phyloP scores from a whole-genome alignment of 2,329 filamentous ascomycete species.

The Aspergillus fumigatus region DNA sequence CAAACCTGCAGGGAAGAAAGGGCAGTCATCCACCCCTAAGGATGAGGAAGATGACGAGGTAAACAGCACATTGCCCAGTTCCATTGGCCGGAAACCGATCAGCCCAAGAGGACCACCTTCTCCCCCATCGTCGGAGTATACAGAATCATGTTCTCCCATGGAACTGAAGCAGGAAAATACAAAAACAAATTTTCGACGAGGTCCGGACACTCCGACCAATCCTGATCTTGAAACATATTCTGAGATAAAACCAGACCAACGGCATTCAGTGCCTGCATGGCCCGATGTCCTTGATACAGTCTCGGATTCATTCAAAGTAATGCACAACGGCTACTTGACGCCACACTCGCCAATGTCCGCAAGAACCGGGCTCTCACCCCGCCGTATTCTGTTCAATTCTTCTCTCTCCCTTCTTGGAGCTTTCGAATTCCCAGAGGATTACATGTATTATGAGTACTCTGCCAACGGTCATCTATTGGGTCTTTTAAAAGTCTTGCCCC shows the following conservation, averaged over 20 bases:
- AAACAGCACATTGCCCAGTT: not conserved
- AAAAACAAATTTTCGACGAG: not conserved
- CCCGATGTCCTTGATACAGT: not conserved
- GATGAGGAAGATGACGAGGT: not conserved
- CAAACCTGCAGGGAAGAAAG: conserved; percentile 1
- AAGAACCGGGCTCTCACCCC: not conserved
- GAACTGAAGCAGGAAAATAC: not conserved
- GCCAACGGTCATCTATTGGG: conserved; percentile 1
- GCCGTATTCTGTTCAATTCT: conserved; percentile 1
- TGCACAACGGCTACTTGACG: not conserved
- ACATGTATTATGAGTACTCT: conserved; percentile 10
- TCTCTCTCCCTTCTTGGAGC: conserved; percentile 5
- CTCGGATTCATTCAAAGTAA: not conserved
- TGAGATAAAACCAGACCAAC: not conserved
- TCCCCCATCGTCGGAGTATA: not conserved
- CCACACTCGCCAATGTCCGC: not conserved
- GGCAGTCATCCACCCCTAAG: not conserved
- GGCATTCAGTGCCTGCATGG: not conserved
- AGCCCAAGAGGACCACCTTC: not conserved
- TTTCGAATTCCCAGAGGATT: conserved; percentile 11
- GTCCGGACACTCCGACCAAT: not conserved
- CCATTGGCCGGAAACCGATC: not conserved
- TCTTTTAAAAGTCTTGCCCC: conserved; percentile 5
- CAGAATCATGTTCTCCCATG: not conserved
- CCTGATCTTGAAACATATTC: not conserved